These are phyloP conservation scores for Leccinum longicurvipes DNA, from an alignment of 768 basidiomycete species.

Conservation along the genomic window DNA sequence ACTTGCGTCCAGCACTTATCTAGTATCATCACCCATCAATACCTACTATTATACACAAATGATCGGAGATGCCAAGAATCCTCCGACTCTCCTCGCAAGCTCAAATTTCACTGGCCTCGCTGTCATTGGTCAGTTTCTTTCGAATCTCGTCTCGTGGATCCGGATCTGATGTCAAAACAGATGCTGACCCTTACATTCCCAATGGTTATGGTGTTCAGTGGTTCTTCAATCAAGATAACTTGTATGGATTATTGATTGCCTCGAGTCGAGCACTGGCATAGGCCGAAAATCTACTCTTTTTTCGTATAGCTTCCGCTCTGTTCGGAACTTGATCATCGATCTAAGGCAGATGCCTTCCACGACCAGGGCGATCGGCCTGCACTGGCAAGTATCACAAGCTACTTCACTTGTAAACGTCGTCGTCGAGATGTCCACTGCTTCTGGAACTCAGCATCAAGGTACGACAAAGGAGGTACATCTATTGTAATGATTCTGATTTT, in stretches of 20 bases:
- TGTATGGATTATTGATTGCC: conserved; percentile 7
- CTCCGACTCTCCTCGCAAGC: conserved; percentile 64
- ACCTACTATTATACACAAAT: conserved; percentile 76
- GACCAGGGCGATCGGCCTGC: conserved; percentile 60
- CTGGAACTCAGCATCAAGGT: conserved; percentile 67
- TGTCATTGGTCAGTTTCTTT: conserved; percentile 56
- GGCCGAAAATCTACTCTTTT: neutral
- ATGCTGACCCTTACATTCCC: conserved; percentile 70
- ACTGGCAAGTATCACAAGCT: conserved; percentile 81
- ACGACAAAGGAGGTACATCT: neutral
- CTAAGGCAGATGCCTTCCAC: conserved; percentile 51
- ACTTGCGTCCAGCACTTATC: conserved; percentile 49
- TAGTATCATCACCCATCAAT: conserved; percentile 61
- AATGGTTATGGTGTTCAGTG: conserved; percentile 36
- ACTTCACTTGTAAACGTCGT: conserved; percentile 72
- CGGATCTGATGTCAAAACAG: conserved; percentile 29
- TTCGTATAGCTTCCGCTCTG: conserved; percentile 55
- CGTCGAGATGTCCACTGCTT: conserved; percentile 62
- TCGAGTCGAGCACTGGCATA: neutral
- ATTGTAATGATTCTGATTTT: neutral
- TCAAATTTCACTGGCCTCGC: conserved; percentile 62
- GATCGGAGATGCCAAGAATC: conserved; percentile 67
- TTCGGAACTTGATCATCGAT: conserved; percentile 75
- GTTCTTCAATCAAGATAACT: conserved; percentile 23
- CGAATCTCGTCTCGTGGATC: conserved; percentile 1